Conservation (phyloP, 2,329 filamentous ascomycete genomes). For the Sclerotiophoma versabilis region DNA sequence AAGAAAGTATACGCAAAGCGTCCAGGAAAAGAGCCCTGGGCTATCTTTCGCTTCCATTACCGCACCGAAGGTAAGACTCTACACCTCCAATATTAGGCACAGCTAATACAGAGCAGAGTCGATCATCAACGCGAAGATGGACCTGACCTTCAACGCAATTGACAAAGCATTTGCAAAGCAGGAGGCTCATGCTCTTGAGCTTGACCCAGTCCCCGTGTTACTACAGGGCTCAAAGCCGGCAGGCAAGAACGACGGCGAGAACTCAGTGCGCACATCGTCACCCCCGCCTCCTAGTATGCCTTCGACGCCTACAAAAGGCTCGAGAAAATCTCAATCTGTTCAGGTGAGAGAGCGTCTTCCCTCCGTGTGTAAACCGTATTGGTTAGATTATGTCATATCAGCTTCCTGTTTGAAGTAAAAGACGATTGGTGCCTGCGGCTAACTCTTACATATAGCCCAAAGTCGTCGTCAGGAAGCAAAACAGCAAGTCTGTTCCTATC, state of each 20-base stretch:
- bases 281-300: conserved; percentile 12
- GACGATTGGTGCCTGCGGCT: neutral
- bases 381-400: neutral
- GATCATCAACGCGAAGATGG: conserved; percentile 18
- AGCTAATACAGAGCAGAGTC: conserved; percentile 23
- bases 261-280: conserved; percentile 21
- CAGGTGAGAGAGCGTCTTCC: conserved; percentile 21
- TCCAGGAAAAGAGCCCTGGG: conserved; percentile 49
- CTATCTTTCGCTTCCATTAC: conserved; percentile 53
- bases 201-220: conserved; percentile 28
- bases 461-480: conserved; percentile 6
- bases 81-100: neutral
- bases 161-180: conserved; percentile 8
- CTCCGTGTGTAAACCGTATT: neutral
- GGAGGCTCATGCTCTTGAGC: conserved; percentile 18
- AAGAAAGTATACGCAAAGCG: conserved; percentile 28
- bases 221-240: conserved; percentile 8
- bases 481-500: neutral
- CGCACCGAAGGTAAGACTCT: conserved; percentile 36
- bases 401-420: neutral
- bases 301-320: conserved; percentile 9
- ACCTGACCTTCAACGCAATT: conserved; percentile 14
- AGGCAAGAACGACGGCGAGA: conserved; percentile 17
- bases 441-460: conserved; percentile 6
- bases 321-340: neutral